A percentile compares a stretch with the other conserved stretches of the same genome.
These are phyloP conservation scores for Umbelopsis isabellina DNA, from an alignment of 192 early-diverging fungal genomes.

Conservation along the genomic window DNA sequence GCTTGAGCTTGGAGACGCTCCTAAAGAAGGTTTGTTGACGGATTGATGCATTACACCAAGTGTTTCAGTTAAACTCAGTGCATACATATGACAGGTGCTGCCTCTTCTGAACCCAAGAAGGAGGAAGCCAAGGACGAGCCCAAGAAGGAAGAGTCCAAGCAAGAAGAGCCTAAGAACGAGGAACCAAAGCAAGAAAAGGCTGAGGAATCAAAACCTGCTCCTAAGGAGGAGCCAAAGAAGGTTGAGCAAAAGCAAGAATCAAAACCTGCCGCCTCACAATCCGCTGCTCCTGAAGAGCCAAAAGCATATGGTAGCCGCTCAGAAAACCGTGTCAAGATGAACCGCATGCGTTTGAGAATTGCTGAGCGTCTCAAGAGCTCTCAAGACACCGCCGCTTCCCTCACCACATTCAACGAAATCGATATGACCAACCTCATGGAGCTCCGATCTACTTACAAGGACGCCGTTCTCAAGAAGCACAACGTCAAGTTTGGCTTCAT, in stretches of 20 bases:
- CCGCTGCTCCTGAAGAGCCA: slow-evolving; percentile 19
- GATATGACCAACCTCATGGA: slow-evolving; percentile 97
- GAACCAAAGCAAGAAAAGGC: slow-evolving; percentile 35
- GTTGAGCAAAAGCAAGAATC: slow-evolving; percentile 44
- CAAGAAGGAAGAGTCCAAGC: slow-evolving; percentile 33
- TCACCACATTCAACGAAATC: slow-evolving; percentile 99
- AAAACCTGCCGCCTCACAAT: slow-evolving; percentile 46
- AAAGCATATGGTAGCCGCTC: slow-evolving; percentile 32
- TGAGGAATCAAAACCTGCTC: slow-evolving; percentile 40
- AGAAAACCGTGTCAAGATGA: slow-evolving; percentile 83
- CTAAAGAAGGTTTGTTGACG: slow-evolving; percentile 53
- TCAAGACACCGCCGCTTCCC: slow-evolving; percentile 93
- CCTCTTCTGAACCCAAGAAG: slow-evolving; percentile 36
- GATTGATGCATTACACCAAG: not conserved
- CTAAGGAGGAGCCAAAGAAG: slow-evolving; percentile 35
- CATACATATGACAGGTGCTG: slow-evolving; percentile 26
- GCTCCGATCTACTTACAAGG: slow-evolving; percentile 93
- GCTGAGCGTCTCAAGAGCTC: slow-evolving; percentile 95
- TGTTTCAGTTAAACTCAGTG: not conserved
- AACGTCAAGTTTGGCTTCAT: slow-evolving; percentile 98
- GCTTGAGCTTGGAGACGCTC: slow-evolving; percentile 77
- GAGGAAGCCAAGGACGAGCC: slow-evolving; percentile 34
- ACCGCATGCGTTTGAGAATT: slow-evolving; percentile 95
- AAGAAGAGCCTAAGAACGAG: slow-evolving; percentile 47
- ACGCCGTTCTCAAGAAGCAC: slow-evolving; percentile 90